Percentiles rank a stretch among this genome's conserved stretches.
phyloP scores from a whole-genome alignment of 2,329 filamentous ascomycete genomes.

The Ophiocordyceps australis region DNA sequence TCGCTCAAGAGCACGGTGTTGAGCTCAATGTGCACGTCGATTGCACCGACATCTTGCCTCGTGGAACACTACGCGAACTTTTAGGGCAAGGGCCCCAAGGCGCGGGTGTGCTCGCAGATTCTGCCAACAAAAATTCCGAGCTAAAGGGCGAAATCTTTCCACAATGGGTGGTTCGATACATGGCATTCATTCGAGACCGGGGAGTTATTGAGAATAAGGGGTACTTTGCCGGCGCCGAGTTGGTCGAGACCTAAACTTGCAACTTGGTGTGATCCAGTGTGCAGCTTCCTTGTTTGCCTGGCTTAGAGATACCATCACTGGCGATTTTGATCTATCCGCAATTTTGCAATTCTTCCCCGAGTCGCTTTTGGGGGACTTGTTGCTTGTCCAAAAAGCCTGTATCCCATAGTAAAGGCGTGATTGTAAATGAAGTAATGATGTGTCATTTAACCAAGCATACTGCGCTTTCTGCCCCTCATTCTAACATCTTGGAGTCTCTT shows the following conservation, averaged over 20 bases:
- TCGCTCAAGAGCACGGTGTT: constrained; percentile 69
- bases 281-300: too few species aligned
- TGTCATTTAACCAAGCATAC: constrained; percentile 96
- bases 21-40: constrained; percentile 89
- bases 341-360: too few species aligned
- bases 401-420: too few species aligned
- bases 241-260: constrained; percentile 13
- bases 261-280: background rate
- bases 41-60: constrained; percentile 77
- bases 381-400: too few species aligned
- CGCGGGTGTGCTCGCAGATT: constrained; percentile 54
- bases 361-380: too few species aligned
- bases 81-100: constrained; percentile 55
- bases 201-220: constrained; percentile 98
- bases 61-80: constrained; percentile 69
- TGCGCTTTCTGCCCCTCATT: constrained; percentile 86
- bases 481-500: constrained; percentile 81
- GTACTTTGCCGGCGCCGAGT: constrained; percentile 76
- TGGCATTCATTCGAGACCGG: constrained; percentile 79
- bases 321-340: too few species aligned
- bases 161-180: constrained; percentile 95
- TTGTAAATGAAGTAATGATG: too few species aligned
- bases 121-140: constrained; percentile 30
- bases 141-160: constrained; percentile 65
- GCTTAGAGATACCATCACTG: too few species aligned